Percentiles rank a stretch among this genome's conserved stretches.
phyloP scores from a whole-genome alignment of 352 stramenopile genomes.

The Elongisporangium senticosum region DNA sequence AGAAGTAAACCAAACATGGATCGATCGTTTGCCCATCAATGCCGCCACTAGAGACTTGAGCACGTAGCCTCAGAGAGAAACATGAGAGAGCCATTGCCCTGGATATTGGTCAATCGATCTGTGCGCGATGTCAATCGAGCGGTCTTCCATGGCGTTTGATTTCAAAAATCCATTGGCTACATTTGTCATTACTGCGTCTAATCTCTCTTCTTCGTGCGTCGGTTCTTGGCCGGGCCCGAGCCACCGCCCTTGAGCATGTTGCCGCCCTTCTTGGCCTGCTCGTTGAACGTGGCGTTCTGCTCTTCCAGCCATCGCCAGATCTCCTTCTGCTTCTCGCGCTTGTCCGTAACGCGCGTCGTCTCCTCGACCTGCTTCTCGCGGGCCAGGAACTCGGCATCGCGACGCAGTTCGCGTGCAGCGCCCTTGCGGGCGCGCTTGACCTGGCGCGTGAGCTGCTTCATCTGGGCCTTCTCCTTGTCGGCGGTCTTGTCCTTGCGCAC shows the following conservation, averaged over 20 bases:
- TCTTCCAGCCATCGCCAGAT: slow-evolving; percentile 95
- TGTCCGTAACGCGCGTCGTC: slow-evolving; percentile 55
- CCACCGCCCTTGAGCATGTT: slow-evolving; percentile 94
- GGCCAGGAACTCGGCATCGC: slow-evolving; percentile 93
- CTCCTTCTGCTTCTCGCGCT: slow-evolving; percentile 91
- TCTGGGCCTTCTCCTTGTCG: slow-evolving; percentile 75
- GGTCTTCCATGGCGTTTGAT: too few relatives aligned
- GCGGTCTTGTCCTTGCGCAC: slow-evolving; percentile 88
- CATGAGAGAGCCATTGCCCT: background rate
- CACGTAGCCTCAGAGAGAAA: background rate
- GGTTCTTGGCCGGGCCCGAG: slow-evolving; percentile 16
- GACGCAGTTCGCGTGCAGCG: slow-evolving; percentile 91
- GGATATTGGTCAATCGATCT: background rate
- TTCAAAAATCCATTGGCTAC: slow-evolving; percentile 1
- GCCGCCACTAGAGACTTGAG: background rate
- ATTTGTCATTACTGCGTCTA: background rate
- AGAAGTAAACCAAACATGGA: slow-evolving; percentile 24
- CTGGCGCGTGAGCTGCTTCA: slow-evolving; percentile 91
- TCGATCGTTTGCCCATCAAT: background rate
- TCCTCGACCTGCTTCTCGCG: slow-evolving; percentile 91
- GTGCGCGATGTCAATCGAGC: background rate
- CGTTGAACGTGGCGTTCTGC: slow-evolving; percentile 97
- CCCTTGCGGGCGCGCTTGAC: slow-evolving; percentile 97
- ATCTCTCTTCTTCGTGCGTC: slow-evolving; percentile 4
- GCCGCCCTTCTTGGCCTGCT: slow-evolving; percentile 94